phyloP scores from a whole-genome alignment of 768 basidiomycete species.

The Tubosaeta sp. region DNA sequence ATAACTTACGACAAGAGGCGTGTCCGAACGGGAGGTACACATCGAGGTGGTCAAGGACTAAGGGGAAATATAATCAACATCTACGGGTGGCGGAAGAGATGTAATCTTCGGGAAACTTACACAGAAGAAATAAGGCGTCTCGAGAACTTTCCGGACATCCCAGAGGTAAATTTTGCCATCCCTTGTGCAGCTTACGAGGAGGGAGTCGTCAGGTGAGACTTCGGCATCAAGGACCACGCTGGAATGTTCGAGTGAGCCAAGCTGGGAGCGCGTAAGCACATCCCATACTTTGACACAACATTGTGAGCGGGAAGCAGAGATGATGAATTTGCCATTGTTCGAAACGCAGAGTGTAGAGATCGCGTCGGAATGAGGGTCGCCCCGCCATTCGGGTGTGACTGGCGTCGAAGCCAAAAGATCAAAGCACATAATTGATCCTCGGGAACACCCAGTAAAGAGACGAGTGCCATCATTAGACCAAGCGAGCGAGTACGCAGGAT shows the following conservation, averaged over 20 bases:
- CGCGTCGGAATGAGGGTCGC: slow-evolving; percentile 9
- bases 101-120: slow-evolving; percentile 1
- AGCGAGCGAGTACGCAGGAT: slow-evolving; percentile 12
- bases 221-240: slow-evolving; percentile 10
- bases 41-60: slow-evolving; percentile 7
- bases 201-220: slow-evolving; percentile 14
- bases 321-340: slow-evolving; percentile 18
- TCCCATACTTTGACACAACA: slow-evolving; percentile 18
- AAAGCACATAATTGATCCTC: slow-evolving; percentile 12
- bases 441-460: slow-evolving; percentile 15
- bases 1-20: slow-evolving; percentile 5
- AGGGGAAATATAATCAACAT: neutral
- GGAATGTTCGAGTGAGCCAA: slow-evolving; percentile 7
- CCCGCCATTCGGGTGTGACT: slow-evolving; percentile 3
- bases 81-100: neutral
- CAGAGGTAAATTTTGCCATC: slow-evolving; percentile 12
- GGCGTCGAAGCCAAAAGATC: slow-evolving; percentile 2
- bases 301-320: slow-evolving; percentile 17
- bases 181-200: slow-evolving; percentile 3
- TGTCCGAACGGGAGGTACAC: neutral
- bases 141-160: slow-evolving; percentile 12
- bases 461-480: slow-evolving; percentile 17
- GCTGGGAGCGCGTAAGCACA: neutral
- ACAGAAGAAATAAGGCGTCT: slow-evolving; percentile 5
- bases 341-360: slow-evolving; percentile 16